Conservation (phyloP, 768 basidiomycete species). For the Austroboletus festivus region DNA sequence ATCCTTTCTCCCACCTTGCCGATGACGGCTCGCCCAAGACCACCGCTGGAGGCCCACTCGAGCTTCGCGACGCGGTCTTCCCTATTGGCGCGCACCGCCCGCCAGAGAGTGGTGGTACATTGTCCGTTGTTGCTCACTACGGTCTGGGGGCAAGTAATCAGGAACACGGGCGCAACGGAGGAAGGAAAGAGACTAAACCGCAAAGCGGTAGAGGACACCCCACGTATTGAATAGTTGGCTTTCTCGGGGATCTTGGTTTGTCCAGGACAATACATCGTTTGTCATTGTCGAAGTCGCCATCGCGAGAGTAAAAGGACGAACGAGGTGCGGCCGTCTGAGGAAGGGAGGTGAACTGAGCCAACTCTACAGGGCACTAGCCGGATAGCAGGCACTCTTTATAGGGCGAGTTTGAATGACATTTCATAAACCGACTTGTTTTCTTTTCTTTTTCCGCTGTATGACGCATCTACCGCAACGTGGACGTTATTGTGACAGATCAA, state of each 20-base stretch:
- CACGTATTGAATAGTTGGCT: constrained; percentile 79
- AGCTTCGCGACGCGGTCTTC: constrained; percentile 87
- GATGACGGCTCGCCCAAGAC: constrained; percentile 80
- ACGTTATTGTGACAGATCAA: constrained; percentile 64
- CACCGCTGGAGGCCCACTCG: constrained; percentile 81
- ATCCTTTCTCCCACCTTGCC: constrained; percentile 59
- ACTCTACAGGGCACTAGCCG: constrained; percentile 18
- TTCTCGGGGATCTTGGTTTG: constrained; percentile 80
- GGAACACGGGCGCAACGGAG: constrained; percentile 18
- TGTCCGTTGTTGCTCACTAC: constrained; percentile 58
- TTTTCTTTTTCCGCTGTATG: constrained; percentile 45
- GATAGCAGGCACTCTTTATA: constrained; percentile 50
- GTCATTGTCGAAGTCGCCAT: constrained; percentile 45
- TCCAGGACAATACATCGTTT: constrained; percentile 81
- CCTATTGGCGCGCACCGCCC: constrained; percentile 77
- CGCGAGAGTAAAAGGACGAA: constrained; percentile 35
- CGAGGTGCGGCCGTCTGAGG: constrained; percentile 29
- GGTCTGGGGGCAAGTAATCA: constrained; percentile 49
- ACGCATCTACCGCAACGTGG: constrained; percentile 72
- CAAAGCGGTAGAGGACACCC: constrained; percentile 80
- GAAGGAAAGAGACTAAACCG: constrained; percentile 43
- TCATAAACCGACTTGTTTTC: constrained; percentile 43
- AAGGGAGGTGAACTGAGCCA: constrained; percentile 30
- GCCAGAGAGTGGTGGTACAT: constrained; percentile 75
- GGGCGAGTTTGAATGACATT: constrained; percentile 38